Base-by-base conservation (phyloP, 768 basidiomycete species). In the Neoboletus subvelutipes region DNA sequence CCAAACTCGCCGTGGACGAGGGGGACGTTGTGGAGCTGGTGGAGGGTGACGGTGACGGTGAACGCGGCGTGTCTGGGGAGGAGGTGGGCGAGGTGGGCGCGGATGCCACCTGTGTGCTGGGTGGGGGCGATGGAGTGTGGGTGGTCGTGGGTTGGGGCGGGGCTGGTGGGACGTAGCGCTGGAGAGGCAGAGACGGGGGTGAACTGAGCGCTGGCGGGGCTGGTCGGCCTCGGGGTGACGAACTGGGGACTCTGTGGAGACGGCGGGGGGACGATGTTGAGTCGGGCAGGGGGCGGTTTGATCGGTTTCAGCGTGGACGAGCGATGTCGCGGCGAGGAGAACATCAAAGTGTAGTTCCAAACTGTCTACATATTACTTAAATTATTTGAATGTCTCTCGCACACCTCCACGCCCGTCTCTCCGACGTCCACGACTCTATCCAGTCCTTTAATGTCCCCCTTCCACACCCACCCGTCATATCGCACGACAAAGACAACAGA, bases 11-110 rank as follows among this genome's bases (percentile, higher is more conserved):
- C 89, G 41, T 76, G 74, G 34, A 90, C 82, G 55, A 90, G 81
- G 0, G 90, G 90, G 0, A 92, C 85, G 61, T 83, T 86, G 20
- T 81, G 77, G 22, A 92, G 78, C 61, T 89, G 82, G 71, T 90
- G 86, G 39, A 90, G 76, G 20, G 76, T 74, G 41, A 91, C 65
- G 12, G 76, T 75, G 29, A 83, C 81, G 52, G 82, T 80, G 72
- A 92, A 90, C 50, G 81, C 78, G 4, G 87, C 82, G 64, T 90
- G 86, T 39, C 79, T 76, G 12, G 86, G 84, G 9, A 88, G 74
- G 50, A 88, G 77, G 31, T 85, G 82, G 29, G 80, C 78, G 1
- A 87, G 72, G 51, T 85, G 85, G 0, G 82, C 79, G 42, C 83
- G 83, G n/a, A 87, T 29, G 34, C 64, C 54, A n/a, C 47, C 34